phyloP scores from a whole-genome alignment of 306 rosid genomes.

The Lablab purpureus region DNA sequence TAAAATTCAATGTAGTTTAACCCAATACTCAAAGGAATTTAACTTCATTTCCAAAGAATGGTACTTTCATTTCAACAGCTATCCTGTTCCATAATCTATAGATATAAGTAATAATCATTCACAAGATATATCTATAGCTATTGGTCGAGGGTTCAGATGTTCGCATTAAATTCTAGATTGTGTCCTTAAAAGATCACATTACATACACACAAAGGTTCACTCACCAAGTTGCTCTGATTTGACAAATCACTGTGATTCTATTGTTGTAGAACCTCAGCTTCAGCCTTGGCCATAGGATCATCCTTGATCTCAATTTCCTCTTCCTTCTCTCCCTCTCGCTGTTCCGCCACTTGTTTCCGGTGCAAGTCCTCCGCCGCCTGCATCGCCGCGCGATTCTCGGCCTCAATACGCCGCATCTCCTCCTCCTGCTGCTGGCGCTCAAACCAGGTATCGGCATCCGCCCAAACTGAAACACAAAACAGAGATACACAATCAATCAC shows the following conservation, averaged over 20 bases:
- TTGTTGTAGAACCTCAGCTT: conserved; percentile 69
- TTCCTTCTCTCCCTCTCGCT: conserved; percentile 86
- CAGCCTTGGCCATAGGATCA: conserved; percentile 76
- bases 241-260: conserved; percentile 6
- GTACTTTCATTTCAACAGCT: neutral
- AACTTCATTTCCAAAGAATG: neutral
- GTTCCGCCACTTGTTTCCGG: conserved; percentile 73
- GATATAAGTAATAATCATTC: neutral
- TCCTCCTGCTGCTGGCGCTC: conserved; percentile 98
- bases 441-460: conserved; percentile 99
- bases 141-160: neutral
- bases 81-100: neutral
- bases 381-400: conserved; percentile 83
- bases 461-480: conserved; percentile 72
- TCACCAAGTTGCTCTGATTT: neutral
- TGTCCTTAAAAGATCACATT: neutral
- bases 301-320: conserved; percentile 65
- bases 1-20: neutral
- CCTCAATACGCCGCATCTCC: conserved; percentile 84
- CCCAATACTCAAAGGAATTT: no score
- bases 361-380: conserved; percentile 91
- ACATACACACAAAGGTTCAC: neutral
- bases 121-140: neutral
- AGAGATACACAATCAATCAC: neutral
- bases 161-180: neutral